Conservation (phyloP, 768 basidiomycete genomes). For the Vararia minispora region DNA sequence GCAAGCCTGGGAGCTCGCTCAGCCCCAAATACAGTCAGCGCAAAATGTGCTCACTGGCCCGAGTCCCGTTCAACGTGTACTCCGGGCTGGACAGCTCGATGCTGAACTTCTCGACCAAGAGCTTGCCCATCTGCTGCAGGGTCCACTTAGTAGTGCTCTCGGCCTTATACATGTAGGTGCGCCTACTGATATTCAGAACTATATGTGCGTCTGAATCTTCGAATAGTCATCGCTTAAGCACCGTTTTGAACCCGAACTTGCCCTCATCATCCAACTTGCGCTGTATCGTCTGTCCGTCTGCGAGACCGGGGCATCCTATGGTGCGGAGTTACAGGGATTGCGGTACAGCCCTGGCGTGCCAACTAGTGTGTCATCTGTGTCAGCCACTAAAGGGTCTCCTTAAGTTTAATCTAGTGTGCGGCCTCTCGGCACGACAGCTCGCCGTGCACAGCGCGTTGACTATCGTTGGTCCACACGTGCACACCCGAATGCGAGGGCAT, state of each 20-base stretch:
- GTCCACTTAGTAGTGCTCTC: slow-evolving; percentile 69
- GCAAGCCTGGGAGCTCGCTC: slow-evolving; percentile 51
- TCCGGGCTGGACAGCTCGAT: slow-evolving; percentile 87
- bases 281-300: slow-evolving; percentile 80
- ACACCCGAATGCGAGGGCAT: slow-evolving; percentile 58
- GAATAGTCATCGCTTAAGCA: slow-evolving; percentile 44
- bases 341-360: slow-evolving; percentile 33
- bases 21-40: slow-evolving; percentile 38
- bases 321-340: slow-evolving; percentile 72
- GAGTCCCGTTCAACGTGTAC: slow-evolving; percentile 36
- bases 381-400: not conserved
- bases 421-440: slow-evolving; percentile 50
- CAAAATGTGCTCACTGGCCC: no score
- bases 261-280: slow-evolving; percentile 53
- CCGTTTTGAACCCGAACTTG: slow-evolving; percentile 65
- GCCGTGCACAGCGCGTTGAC: slow-evolving; percentile 63
- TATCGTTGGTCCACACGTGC: slow-evolving; percentile 67
- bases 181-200: not conserved
- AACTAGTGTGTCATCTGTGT: slow-evolving; percentile 11
- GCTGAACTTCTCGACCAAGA: slow-evolving; percentile 86
- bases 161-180: slow-evolving; percentile 51
- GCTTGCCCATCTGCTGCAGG: slow-evolving; percentile 67
- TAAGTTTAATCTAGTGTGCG: slow-evolving; percentile 38
- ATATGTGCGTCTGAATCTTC: slow-evolving; percentile 3
- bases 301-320: slow-evolving; percentile 73